These are phyloP conservation scores for Phytopythium sindhum DNA, from an alignment of 352 stramenopile genomes.

Conservation along the genomic window DNA sequence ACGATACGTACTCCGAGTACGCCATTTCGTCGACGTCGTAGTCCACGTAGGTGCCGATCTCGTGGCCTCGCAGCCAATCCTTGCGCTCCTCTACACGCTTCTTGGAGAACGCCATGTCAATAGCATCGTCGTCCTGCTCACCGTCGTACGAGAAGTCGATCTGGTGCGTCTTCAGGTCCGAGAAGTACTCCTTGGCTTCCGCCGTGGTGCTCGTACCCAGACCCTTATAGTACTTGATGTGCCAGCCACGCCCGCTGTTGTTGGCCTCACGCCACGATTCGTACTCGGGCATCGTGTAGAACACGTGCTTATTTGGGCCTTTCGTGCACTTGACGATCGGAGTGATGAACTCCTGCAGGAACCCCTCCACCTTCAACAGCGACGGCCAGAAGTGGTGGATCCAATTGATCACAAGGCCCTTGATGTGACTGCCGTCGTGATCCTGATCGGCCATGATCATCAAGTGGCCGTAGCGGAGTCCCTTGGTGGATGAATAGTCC, in stretches of 20 bases:
- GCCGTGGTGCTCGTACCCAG: conserved; percentile 96
- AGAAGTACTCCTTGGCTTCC: conserved; percentile 98
- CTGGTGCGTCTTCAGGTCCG: conserved; percentile 91
- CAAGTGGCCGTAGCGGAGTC: conserved; percentile 94
- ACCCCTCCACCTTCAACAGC: conserved; percentile 89
- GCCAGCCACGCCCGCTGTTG: conserved; percentile 91
- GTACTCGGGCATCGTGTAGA: conserved; percentile 98
- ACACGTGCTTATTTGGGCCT: conserved; percentile 80
- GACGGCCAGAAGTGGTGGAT: conserved; percentile 99
- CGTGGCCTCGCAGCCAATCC: conserved; percentile 92
- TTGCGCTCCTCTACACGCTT: conserved; percentile 95
- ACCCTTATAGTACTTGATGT: conserved; percentile 99
- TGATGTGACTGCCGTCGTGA: conserved; percentile 98
- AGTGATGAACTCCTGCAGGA: conserved; percentile 96
- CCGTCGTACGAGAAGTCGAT: conserved; percentile 93
- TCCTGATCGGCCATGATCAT: conserved; percentile 99
- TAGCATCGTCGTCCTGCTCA: conserved; percentile 82
- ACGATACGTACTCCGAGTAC: conserved; percentile 85
- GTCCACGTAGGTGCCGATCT: conserved; percentile 88
- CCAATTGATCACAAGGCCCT: conserved; percentile 98
- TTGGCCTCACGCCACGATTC: conserved; percentile 87
- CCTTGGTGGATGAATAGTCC: conserved; percentile 88
- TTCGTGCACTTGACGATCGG: conserved; percentile 97
- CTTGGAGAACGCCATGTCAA: conserved; percentile 98
- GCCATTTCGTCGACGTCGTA: conserved; percentile 90